A percentile compares a stretch with the other conserved stretches of the same genome.
Conservation (phyloP, 2,329 filamentous ascomycete species). For the Tricladium varicosporioides region DNA sequence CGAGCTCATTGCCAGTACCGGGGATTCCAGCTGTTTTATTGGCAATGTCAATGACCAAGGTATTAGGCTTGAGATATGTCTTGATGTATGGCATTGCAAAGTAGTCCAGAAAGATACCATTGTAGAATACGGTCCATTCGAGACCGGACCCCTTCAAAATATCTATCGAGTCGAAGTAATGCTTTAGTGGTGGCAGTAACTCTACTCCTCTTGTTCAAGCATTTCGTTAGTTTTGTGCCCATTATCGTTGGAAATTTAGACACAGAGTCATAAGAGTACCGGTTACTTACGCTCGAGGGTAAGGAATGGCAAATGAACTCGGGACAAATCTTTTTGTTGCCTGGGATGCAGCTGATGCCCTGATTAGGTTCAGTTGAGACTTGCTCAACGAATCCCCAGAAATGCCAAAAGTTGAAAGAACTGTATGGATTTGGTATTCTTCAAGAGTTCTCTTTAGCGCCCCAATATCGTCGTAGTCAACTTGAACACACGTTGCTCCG, state of each 20-base stretch:
- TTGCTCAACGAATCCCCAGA: not conserved
- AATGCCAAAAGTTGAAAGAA: not conserved
- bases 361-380: not conserved
- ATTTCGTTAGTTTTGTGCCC: too few relatives aligned
- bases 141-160: constrained; percentile 7
- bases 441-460: not conserved
- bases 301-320: not conserved
- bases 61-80: constrained; percentile 19
- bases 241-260: too few relatives aligned
- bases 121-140: constrained; percentile 22
- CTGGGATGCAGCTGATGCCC: not conserved
- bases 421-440: not conserved
- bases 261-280: too few relatives aligned
- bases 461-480: not conserved
- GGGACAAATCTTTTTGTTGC: not conserved
- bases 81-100: constrained; percentile 18
- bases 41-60: constrained; percentile 22
- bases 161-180: too few relatives aligned
- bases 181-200: too few relatives aligned
- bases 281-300: not conserved
- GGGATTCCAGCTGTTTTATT: constrained; percentile 26
- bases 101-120: constrained; percentile 25
- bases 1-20: constrained; percentile 18
- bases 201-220: too few relatives aligned
- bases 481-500: not conserved